Evolutionary conservation across 441 rosid genomes (phyloP), one percentile per base, ranked within the genome.

Genomic region (Gossypium armourianum): DNA sequence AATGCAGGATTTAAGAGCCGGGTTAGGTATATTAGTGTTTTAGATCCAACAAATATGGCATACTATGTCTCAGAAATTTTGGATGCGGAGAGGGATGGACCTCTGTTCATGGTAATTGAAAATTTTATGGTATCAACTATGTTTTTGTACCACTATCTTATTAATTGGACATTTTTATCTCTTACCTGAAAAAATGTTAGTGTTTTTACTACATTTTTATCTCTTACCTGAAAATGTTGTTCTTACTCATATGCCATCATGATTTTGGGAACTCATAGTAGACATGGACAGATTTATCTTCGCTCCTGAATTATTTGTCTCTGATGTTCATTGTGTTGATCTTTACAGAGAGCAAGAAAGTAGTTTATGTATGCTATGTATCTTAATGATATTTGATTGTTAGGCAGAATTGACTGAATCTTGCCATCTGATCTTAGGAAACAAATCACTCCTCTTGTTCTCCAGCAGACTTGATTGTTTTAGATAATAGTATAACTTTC

Each of bases 1-100:
- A 76, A 73, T 90, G 85, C 96, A 95, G 99, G 99, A 70, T 95
- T 85, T 78, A 89, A 83, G 77, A 95, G 98, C 79, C 88, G 94
- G 73, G 99, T 90, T 72, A 87, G 74, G 78, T 95, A 92, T 80
- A 79, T 85, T 43, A 95, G 80, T 59, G 82, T 91, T 56, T 70
- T 95, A 74, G 97, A 95, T 81, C 99, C 99, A 73, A 79, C 85
- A 56, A 86, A 72, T 77, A 88, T 78, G 87, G 82, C 86, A 69
- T 86, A 83, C 83, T 92, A 95, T 82, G 71, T 90, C 72, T 95
- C 99, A 3, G 96, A 95, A 88, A 92, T 95, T 77, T 70, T 92
- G 76, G 93, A 92, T 82, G 88, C 91, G 49, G 95, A 89, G 77
- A 82, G 75, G 72, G 74, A 78, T 66, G 80, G 90, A 57, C 99